Conservation (phyloP, 2,329 filamentous ascomycete genomes). For the Rutstroemia sp. region DNA sequence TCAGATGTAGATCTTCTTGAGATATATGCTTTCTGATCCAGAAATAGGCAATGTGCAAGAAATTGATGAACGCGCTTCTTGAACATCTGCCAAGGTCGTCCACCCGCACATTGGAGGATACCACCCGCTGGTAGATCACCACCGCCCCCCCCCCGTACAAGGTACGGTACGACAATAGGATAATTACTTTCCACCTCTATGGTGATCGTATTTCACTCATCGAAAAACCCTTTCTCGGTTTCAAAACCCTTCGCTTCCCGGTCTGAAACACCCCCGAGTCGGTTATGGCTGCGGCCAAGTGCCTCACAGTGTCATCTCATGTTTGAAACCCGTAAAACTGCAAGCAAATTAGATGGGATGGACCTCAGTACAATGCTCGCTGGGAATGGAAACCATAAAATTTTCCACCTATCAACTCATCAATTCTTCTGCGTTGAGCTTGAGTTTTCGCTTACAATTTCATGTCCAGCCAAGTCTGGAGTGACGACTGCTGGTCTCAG, state of each 20-base stretch:
- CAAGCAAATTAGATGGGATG: background rate
- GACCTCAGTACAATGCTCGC: background rate
- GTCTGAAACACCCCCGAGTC: background rate
- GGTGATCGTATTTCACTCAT: too few species aligned
- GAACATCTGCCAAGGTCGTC: too few species aligned
- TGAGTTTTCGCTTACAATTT: background rate
- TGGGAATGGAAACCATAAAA: background rate
- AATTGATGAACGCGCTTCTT: too few species aligned
- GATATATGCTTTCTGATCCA: too few species aligned
- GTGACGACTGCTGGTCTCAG: background rate
- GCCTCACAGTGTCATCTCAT: background rate
- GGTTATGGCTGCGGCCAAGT: background rate
- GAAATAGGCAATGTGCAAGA: too few species aligned
- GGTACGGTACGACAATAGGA: too few species aligned
- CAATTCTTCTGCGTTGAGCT: background rate
- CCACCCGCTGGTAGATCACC: too few species aligned
- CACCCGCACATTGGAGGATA: too few species aligned
- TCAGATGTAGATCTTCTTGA: too few species aligned
- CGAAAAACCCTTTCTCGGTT: background rate
- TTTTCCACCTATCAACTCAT: background rate
- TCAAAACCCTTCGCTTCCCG: background rate
- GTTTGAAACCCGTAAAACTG: constrained; percentile 1
- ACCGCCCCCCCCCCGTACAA: too few species aligned
- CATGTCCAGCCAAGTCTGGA: background rate
- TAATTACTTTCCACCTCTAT: too few species aligned